These are phyloP conservation scores for Lentinula boryana DNA, from an alignment of 768 basidiomycete genomes.

Conservation along the genomic window DNA sequence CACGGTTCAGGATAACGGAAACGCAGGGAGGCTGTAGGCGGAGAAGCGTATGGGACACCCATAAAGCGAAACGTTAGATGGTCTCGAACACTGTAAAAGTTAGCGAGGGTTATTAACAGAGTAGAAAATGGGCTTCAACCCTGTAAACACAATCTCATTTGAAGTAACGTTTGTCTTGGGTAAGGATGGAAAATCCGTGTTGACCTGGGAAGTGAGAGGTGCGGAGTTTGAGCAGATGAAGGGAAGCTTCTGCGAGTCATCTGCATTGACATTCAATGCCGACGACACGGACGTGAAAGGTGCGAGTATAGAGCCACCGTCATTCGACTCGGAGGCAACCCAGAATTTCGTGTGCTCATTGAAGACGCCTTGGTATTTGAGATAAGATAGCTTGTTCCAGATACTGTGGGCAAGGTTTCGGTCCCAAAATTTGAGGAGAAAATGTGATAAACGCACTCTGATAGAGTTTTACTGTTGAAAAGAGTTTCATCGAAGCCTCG, in stretches of 20 bases:
- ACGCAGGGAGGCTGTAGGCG: slow-evolving; percentile 20
- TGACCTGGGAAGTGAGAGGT: slow-evolving; percentile 11
- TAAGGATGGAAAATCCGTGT: slow-evolving; percentile 11
- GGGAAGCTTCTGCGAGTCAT: not conserved
- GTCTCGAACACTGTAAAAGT: slow-evolving; percentile 26
- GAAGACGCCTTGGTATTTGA: not conserved
- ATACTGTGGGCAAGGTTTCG: not conserved
- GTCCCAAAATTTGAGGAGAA: not conserved
- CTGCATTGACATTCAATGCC: not conserved
- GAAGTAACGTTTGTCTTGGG: slow-evolving; percentile 9
- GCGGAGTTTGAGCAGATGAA: slow-evolving; percentile 15
- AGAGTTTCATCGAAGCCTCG: slow-evolving; percentile 10
- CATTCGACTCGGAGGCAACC: slow-evolving; percentile 3
- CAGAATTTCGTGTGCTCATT: not conserved
- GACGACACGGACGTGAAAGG: not conserved
- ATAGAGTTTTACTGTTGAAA: not conserved
- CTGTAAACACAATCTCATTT: slow-evolving; percentile 8
- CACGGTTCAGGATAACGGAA: slow-evolving; percentile 26
- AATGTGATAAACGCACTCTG: not conserved
- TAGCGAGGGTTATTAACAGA: not conserved
- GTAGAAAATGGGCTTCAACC: not conserved
- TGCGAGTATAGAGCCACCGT: not conserved
- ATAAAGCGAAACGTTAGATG: slow-evolving; percentile 34
- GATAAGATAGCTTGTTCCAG: not conserved
- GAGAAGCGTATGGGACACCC: slow-evolving; percentile 34